Percentiles rank a stretch among this genome's conserved stretches.
phyloP scores from a whole-genome alignment of 176 grass and related monocot genomes.

The Triticum turgidum region DNA sequence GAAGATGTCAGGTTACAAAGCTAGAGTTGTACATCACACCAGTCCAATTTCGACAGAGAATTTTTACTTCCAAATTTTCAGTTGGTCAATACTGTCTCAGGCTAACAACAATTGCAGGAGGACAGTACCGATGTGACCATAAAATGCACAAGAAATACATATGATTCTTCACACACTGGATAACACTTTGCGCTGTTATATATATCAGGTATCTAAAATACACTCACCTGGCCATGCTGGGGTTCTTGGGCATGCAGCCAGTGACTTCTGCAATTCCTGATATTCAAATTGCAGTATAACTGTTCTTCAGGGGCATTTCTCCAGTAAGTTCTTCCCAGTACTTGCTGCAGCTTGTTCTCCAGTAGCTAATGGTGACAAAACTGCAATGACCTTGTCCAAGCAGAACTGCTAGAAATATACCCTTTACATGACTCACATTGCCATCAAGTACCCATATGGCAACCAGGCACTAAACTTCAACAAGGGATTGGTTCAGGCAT shows the following conservation, averaged over 20 bases:
- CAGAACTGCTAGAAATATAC: slow-evolving; percentile 60
- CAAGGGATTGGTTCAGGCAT: slow-evolving; percentile 48
- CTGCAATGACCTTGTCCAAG: slow-evolving; percentile 51
- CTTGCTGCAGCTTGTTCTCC: slow-evolving; percentile 46
- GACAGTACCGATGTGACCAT: background rate
- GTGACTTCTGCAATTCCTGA: slow-evolving; percentile 55
- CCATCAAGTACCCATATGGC: slow-evolving; percentile 56
- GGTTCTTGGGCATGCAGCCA: slow-evolving; percentile 57
- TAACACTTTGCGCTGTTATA: background rate
- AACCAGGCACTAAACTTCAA: slow-evolving; percentile 57
- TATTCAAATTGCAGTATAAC: slow-evolving; percentile 58
- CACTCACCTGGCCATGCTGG: slow-evolving; percentile 51
- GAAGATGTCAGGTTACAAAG: slow-evolving; percentile 32
- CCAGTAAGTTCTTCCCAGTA: slow-evolving; percentile 45
- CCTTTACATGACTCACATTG: slow-evolving; percentile 52
- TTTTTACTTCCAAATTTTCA: background rate
- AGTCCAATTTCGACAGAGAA: background rate
- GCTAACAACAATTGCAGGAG: background rate
- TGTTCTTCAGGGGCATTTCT: slow-evolving; percentile 55
- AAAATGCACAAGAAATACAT: background rate
- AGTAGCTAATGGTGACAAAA: slow-evolving; percentile 44
- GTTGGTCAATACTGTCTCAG: background rate
- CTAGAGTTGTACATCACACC: slow-evolving; percentile 5
- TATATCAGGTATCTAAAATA: background rate
- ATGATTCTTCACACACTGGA: background rate